A percentile compares a stretch with the other conserved stretches of the same genome.
Evolutionary conservation across 805 yeast species (phyloP).

Genomic region (Teunomyces cretensis): DNA sequence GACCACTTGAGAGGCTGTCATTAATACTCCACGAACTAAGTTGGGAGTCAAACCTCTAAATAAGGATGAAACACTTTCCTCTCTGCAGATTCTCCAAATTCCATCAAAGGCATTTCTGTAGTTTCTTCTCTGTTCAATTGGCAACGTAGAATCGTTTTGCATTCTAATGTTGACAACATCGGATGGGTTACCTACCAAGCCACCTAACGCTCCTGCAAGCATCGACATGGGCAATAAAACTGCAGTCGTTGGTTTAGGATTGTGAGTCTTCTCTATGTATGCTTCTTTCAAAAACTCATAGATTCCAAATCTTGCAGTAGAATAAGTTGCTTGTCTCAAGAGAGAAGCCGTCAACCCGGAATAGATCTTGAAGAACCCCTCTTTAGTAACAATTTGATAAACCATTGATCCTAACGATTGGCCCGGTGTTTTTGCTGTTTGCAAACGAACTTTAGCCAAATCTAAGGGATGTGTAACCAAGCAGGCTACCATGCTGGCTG

Average conservation of each 20-base stretch:
- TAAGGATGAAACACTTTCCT: constrained; percentile 60
- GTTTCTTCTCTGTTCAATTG: constrained; percentile 63
- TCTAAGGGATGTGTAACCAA: constrained; percentile 79
- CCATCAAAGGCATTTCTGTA: constrained; percentile 82
- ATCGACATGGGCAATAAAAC: constrained; percentile 73
- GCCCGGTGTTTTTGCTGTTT: constrained; percentile 70
- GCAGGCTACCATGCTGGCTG: constrained; percentile 67
- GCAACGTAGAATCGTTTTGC: constrained; percentile 82
- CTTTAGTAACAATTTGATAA: constrained; percentile 54
- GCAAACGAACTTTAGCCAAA: constrained; percentile 82
- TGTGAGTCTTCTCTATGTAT: constrained; percentile 38
- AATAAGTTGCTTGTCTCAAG: constrained; percentile 83
- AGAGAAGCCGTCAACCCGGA: constrained; percentile 81
- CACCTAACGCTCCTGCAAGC: constrained; percentile 85
- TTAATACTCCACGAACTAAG: constrained; percentile 73
- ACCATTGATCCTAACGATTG: constrained; percentile 63
- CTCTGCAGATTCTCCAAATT: constrained; percentile 51
- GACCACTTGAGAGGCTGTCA: constrained; percentile 91
- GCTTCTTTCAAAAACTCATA: constrained; percentile 71
- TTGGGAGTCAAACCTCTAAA: constrained; percentile 80
- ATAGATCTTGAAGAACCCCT: constrained; percentile 71
- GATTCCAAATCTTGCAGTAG: constrained; percentile 83
- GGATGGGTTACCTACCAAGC: constrained; percentile 83
- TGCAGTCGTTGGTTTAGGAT: constrained; percentile 52
- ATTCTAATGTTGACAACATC: constrained; percentile 86